Evolutionary conservation across 495 filamentous ascomycete genomes (phyloP), one percentile per base, ranked within the genome.

Genomic region (Talaromyces liani): DNA sequence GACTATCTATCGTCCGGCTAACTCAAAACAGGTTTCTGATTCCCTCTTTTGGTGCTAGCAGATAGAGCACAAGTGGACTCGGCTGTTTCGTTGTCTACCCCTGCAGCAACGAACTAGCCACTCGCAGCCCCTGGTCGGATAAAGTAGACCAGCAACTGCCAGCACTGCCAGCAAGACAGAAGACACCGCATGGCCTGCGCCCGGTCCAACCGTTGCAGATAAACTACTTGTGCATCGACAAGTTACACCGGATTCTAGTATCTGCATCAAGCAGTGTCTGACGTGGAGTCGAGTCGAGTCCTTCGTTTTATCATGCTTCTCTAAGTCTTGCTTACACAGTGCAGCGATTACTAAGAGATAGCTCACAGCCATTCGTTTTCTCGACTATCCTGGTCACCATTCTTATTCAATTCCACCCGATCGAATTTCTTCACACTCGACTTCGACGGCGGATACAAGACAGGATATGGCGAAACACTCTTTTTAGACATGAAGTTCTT

Each of bases 121-220:
- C 10, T 56, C 27, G 53, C 51, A 55, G 25, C 53, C 27, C 22
- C 53, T 29, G 27, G 24, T 24, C 5, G 53, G 12, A 22, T 56
- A 56, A 55, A 25, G 27, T 10, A 12, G 24, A 14, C 12, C 22
- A 16, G 22, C 22, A 24, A 24, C 2, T 24, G 22, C 22, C 22
- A 24, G 22, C n/a, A n/a, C n/a, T 24, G 22, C 22, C 22, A 24
- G 22, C 22, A 24, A 12, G 22, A 56, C 22, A 31, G 29, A 6
- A 31, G 53, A 27, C 53, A 56, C 10, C 25, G 31, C 56, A 36
- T 58, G 31, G 20, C 25, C 53, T 16, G 24, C 25, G 18, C 22
- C 53, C 12, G 8, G 29, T 33, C 56, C 56, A 36, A 36, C 31
- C 56, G 56, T 58, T 58, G 56, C 56, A 36, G 56, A 58, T 58